These are phyloP conservation scores for Barnettozyma sucrosica DNA, from an alignment of 805 yeast genomes.

Conservation along the genomic window DNA sequence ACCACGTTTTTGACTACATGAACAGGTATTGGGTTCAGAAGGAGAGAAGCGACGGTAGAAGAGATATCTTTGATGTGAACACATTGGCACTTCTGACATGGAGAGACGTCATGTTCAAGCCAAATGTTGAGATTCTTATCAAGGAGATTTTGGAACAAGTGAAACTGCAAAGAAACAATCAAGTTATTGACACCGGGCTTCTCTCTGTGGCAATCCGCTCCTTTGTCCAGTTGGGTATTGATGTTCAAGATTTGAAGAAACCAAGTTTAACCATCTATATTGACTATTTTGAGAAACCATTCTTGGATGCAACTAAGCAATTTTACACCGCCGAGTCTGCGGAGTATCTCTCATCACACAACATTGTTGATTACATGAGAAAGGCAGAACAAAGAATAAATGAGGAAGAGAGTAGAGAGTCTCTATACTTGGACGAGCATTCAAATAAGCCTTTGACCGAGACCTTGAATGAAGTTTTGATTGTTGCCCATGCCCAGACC, in stretches of 20 bases:
- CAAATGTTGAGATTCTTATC: conserved; percentile 54
- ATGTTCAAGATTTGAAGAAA: conserved; percentile 82
- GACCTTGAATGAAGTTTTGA: conserved; percentile 68
- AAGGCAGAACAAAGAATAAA: conserved; percentile 77
- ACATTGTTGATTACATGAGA: conserved; percentile 85
- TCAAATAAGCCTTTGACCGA: conserved; percentile 74
- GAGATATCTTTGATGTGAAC: conserved; percentile 86
- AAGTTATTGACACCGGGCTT: conserved; percentile 58
- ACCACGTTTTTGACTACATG: conserved; percentile 91
- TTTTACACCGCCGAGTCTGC: conserved; percentile 67
- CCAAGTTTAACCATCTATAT: conserved; percentile 78
- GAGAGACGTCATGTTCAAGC: conserved; percentile 76
- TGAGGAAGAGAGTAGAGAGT: conserved; percentile 78
- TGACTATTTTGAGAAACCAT: conserved; percentile 70
- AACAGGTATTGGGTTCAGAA: conserved; percentile 97
- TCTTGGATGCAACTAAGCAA: conserved; percentile 60
- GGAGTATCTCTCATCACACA: conserved; percentile 60
- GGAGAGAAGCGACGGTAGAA: conserved; percentile 88
- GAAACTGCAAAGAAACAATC: conserved; percentile 72
- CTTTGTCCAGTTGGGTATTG: conserved; percentile 85
- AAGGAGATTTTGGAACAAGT: conserved; percentile 71
- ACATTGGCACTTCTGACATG: conserved; percentile 83
- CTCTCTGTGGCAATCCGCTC: conserved; percentile 77
- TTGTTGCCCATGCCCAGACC: conserved; percentile 68
- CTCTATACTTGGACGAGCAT: conserved; percentile 77